A percentile compares a stretch with the other conserved stretches of the same genome.
Evolutionary conservation across 2,329 filamentous ascomycete genomes (phyloP).

Genomic region (Pseudomassariella vexata): DNA sequence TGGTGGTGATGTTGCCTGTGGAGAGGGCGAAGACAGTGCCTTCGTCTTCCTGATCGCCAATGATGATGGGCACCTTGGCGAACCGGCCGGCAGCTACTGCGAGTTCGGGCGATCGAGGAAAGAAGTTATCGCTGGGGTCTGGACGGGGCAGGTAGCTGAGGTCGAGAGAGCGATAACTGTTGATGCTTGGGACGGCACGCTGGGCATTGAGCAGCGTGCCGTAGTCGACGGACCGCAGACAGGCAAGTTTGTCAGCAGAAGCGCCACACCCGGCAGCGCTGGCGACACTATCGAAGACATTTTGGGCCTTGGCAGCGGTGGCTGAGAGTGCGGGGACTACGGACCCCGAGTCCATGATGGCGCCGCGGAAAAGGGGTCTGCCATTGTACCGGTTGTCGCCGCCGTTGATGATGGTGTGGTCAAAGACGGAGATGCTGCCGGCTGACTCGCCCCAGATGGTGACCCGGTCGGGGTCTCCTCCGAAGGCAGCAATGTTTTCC

Average conservation of each 20-base stretch:
- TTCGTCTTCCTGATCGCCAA: constrained; percentile 62
- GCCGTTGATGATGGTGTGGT: constrained; percentile 57
- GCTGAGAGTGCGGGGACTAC: constrained; percentile 44
- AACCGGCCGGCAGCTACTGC: constrained; percentile 38
- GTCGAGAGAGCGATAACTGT: constrained; percentile 52
- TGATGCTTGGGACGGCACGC: constrained; percentile 51
- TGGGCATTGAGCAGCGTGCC: constrained; percentile 46
- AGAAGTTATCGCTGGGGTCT: background rate
- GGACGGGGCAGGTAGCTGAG: constrained; percentile 51
- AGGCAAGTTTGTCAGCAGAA: constrained; percentile 43
- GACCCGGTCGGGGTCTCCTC: constrained; percentile 58
- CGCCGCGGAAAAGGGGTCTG: constrained; percentile 56
- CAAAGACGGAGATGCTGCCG: constrained; percentile 53
- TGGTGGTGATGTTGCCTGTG: constrained; percentile 52
- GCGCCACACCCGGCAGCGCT: constrained; percentile 45
- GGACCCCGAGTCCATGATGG: constrained; percentile 58
- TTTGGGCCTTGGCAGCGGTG: constrained; percentile 44
- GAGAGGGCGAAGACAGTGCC: constrained; percentile 58
- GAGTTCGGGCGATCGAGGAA: constrained; percentile 32
- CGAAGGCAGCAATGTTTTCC: constrained; percentile 60
- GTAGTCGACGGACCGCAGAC: constrained; percentile 48
- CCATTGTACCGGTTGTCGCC: constrained; percentile 60
- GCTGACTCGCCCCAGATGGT: constrained; percentile 61
- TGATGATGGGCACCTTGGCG: constrained; percentile 55
- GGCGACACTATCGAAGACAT: constrained; percentile 44